A percentile compares a stretch with the other conserved stretches of the same genome.
phyloP scores from a whole-genome alignment of 2,329 filamentous ascomycete genomes.

The Fusarium transvaalense region DNA sequence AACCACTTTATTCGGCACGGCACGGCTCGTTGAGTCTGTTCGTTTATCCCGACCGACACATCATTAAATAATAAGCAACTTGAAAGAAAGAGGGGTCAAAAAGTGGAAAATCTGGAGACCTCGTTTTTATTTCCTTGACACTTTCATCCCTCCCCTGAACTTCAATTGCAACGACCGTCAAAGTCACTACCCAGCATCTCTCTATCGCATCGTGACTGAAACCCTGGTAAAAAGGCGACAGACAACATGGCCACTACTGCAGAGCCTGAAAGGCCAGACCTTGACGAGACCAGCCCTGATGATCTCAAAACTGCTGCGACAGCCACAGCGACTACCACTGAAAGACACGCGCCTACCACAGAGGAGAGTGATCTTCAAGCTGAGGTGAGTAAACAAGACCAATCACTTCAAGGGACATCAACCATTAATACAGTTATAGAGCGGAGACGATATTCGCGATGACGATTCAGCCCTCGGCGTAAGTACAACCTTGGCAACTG shows the following conservation, averaged over 20 bases:
- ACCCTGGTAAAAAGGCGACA: background rate
- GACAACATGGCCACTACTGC: slow-evolving; percentile 13
- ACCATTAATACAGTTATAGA: slow-evolving; percentile 1
- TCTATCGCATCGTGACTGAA: background rate
- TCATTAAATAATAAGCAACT: background rate
- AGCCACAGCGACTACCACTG: background rate
- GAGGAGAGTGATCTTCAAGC: slow-evolving; percentile 26
- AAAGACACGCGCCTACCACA: slow-evolving; percentile 11
- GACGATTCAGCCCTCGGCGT: slow-evolving; percentile 46
- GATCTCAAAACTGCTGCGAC: background rate
- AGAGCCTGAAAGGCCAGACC: background rate
- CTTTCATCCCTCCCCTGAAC: background rate
- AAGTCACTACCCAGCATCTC: background rate
- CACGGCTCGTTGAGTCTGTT: slow-evolving; percentile 1
- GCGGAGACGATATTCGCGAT: slow-evolving; percentile 26
- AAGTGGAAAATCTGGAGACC: background rate
- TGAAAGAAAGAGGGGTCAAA: slow-evolving; percentile 8
- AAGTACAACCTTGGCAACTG: background rate
- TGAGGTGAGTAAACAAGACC: slow-evolving; percentile 25
- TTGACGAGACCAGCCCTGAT: background rate
- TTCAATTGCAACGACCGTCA: background rate
- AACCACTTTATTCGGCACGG: slow-evolving; percentile 26
- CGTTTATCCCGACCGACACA: background rate
- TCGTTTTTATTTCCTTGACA: background rate
- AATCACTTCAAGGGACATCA: too few relatives aligned